phyloP scores from a whole-genome alignment of 352 stramenopile genomes.

The Pythium folliculosum region DNA sequence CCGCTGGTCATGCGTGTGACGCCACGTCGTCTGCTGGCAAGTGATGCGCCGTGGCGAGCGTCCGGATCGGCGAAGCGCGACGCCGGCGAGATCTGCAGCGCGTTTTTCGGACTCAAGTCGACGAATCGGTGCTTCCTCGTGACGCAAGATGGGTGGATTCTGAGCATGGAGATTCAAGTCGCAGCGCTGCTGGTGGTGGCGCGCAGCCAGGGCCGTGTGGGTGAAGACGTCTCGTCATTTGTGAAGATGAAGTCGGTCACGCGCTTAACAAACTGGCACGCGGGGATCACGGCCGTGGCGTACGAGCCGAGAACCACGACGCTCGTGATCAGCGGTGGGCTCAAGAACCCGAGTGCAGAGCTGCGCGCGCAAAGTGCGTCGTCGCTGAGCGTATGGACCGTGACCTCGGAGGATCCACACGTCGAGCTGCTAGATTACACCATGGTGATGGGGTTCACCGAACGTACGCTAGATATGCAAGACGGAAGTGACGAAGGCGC shows the following conservation, averaged over 20 bases:
- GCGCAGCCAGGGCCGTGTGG: conserved; percentile 23
- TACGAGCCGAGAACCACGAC: conserved; percentile 41
- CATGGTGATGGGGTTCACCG: conserved; percentile 44
- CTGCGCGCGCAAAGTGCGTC: conserved; percentile 49
- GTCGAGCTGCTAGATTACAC: conserved; percentile 68
- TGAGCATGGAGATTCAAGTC: conserved; percentile 52
- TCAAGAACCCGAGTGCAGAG: conserved; percentile 57
- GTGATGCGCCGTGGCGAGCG: conserved; percentile 39
- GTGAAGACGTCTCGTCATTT: conserved; percentile 11
- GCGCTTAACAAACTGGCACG: conserved; percentile 61
- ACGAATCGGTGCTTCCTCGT: conserved; percentile 46
- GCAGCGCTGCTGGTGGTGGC: conserved; percentile 46
- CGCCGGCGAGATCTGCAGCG: conserved; percentile 31
- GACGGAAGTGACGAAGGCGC: background rate
- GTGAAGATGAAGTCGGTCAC: conserved; percentile 47
- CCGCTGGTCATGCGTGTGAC: conserved; percentile 39
- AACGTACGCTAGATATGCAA: background rate
- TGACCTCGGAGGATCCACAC: conserved; percentile 41
- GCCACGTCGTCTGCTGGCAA: conserved; percentile 34
- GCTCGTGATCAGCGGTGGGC: conserved; percentile 57
- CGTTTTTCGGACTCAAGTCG: conserved; percentile 46
- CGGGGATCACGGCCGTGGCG: conserved; percentile 42
- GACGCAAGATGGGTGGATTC: conserved; percentile 39
- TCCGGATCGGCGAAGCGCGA: conserved; percentile 16
- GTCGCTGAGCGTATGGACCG: conserved; percentile 67